Conservation (phyloP, 2,329 filamentous ascomycete species). For the Geosmithia flava region DNA sequence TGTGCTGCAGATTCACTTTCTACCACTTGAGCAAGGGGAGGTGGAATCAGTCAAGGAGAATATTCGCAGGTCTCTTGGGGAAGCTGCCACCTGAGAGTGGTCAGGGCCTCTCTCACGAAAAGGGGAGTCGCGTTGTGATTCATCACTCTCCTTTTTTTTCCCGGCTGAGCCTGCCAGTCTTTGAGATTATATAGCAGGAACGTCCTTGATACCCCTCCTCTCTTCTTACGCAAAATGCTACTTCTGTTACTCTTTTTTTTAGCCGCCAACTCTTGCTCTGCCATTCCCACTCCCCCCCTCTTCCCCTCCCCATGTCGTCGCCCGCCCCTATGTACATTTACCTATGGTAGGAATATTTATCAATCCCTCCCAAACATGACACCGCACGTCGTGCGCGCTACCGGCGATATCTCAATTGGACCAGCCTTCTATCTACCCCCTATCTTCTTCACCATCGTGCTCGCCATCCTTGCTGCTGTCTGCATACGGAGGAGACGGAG, state of each 20-base stretch:
- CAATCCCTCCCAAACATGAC: not conserved
- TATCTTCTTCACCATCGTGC: not conserved
- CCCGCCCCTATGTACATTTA: not conserved
- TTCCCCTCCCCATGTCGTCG: not conserved
- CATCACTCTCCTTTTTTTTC: not conserved
- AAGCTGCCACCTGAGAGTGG: not conserved
- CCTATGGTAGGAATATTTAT: not conserved
- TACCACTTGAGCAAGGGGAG: constrained; percentile 48
- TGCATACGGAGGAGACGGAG: not conserved
- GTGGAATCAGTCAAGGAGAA: constrained; percentile 47
- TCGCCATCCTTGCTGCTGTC: not conserved
- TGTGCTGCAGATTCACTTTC: constrained; percentile 46
- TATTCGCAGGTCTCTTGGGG: constrained; percentile 36
- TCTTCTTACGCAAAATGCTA: not conserved
- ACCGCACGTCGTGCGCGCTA: not conserved
- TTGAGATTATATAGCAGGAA: not conserved
- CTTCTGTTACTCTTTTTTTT: not conserved
- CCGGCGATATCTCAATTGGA: not conserved
- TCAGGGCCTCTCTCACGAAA: not conserved
- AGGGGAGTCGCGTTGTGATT: not conserved
- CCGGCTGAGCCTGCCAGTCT: not conserved
- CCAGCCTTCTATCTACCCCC: not conserved
- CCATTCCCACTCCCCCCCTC: too few relatives aligned
- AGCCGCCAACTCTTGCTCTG: not conserved
- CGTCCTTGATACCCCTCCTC: not conserved